Evolutionary conservation across 2,329 filamentous ascomycete species (phyloP).

Genomic region (Scolecobasidium constrictum): DNA sequence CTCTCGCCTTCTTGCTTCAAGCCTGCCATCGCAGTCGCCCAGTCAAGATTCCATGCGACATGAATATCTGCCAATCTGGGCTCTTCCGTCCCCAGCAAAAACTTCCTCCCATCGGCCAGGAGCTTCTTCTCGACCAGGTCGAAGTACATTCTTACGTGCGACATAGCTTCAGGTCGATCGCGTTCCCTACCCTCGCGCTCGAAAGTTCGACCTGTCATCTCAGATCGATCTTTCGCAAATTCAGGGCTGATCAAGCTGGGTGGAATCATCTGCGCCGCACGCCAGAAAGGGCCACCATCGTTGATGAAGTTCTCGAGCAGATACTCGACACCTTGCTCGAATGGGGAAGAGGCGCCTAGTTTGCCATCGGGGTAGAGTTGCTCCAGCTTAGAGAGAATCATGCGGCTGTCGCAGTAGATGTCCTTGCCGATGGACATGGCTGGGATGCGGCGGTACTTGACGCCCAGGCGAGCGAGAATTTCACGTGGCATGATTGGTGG

Average conservation of each 20-base stretch:
- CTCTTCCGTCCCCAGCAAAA: neutral
- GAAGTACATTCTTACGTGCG: neutral
- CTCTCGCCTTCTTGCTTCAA: slow-evolving; percentile 4
- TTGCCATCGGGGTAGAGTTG: neutral
- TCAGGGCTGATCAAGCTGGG: neutral
- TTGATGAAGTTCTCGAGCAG: slow-evolving; percentile 1
- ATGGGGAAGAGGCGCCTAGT: slow-evolving; percentile 1
- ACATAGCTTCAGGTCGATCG: neutral
- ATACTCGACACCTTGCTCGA: slow-evolving; percentile 2
- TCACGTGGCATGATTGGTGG: slow-evolving; percentile 55
- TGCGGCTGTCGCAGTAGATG: slow-evolving; percentile 58
- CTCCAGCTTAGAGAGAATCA: slow-evolving; percentile 40
- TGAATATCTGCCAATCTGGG: slow-evolving; percentile 9
- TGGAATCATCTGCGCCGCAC: neutral
- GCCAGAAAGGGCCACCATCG: slow-evolving; percentile 2
- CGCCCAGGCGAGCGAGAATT: slow-evolving; percentile 49
- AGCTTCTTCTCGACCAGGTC: slow-evolving; percentile 2
- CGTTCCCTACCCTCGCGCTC: neutral
- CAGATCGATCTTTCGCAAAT: slow-evolving; percentile 2
- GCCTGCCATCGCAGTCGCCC: neutral
- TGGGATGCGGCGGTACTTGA: slow-evolving; percentile 59
- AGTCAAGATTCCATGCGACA: slow-evolving; percentile 5
- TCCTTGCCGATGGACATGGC: slow-evolving; percentile 55
- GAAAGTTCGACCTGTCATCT: neutral
- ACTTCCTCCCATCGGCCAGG: slow-evolving; percentile 2